phyloP scores from a whole-genome alignment of 352 stramenopile genomes.

The Phytopythium mirpurense region DNA sequence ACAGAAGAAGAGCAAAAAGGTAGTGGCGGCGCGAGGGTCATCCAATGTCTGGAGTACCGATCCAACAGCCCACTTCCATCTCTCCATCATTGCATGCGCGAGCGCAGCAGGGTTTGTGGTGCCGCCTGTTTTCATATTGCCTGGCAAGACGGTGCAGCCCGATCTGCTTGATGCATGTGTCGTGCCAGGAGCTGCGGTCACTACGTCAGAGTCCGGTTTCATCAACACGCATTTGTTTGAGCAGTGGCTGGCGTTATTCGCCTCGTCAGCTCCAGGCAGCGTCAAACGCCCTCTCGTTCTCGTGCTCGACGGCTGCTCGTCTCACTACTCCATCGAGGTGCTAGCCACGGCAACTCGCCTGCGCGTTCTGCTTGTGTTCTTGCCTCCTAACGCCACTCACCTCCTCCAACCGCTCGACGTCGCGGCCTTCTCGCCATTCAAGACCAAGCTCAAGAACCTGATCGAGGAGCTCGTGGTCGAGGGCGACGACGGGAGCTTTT shows the following conservation, averaged over 20 bases:
- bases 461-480: neutral
- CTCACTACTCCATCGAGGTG: constrained; percentile 2
- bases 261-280: neutral
- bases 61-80: constrained; percentile 16
- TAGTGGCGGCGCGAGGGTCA: constrained; percentile 17
- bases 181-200: constrained; percentile 4
- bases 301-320: constrained; percentile 6
- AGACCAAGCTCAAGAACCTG: neutral
- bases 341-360: neutral
- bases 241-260: constrained; percentile 10
- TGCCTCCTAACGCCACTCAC: constrained; percentile 2
- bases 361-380: neutral
- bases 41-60: constrained; percentile 17
- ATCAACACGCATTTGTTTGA: constrained; percentile 14
- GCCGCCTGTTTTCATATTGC: constrained; percentile 12
- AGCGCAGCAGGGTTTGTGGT: constrained; percentile 12
- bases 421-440: neutral
- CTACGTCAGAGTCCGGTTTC: constrained; percentile 15
- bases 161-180: neutral
- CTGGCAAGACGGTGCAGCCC: constrained; percentile 4
- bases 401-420: constrained; percentile 6
- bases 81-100: constrained; percentile 19
- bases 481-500: neutral
- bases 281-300: neutral
- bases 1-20: constrained; percentile 4